A percentile compares a stretch with the other conserved stretches of the same genome.
Evolutionary conservation across 129 eudicot genomes (phyloP).

Genomic region (Flaveria brownii): DNA sequence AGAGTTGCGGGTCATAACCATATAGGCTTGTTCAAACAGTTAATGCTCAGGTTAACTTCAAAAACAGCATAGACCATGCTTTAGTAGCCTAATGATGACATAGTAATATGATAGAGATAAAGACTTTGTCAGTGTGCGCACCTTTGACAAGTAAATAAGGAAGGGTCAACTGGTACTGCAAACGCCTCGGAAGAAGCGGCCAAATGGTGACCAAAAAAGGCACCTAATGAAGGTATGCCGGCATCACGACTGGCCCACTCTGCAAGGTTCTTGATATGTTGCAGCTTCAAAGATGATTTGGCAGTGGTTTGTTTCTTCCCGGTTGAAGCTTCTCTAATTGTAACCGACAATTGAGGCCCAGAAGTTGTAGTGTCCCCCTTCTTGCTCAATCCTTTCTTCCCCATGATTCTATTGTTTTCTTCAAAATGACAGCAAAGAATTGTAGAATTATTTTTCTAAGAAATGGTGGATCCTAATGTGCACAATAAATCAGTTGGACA

Average conservation of each 20-base stretch:
- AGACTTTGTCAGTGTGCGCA: neutral
- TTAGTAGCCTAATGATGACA: neutral
- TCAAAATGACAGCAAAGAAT: neutral
- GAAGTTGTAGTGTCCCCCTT: slow-evolving; percentile 27
- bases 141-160: slow-evolving; percentile 78
- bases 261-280: slow-evolving; percentile 72
- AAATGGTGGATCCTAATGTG: too few relatives aligned
- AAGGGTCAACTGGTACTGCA: slow-evolving; percentile 57
- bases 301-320: slow-evolving; percentile 61
- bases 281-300: slow-evolving; percentile 65
- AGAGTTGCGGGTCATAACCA: neutral
- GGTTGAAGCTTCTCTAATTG: slow-evolving; percentile 63
- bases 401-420: slow-evolving; percentile 37
- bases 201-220: slow-evolving; percentile 65
- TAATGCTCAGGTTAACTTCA: neutral
- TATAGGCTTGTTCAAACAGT: neutral
- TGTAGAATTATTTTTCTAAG: neutral
- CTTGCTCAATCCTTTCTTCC: slow-evolving; percentile 48
- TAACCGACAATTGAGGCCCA: slow-evolving; percentile 40
- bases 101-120: neutral
- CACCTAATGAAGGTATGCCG: slow-evolving; percentile 60
- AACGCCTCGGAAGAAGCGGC: slow-evolving; percentile 67
- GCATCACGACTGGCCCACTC: slow-evolving; percentile 72
- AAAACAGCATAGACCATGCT: neutral
- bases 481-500: too few relatives aligned